Evolutionary conservation across 192 early-diverging fungal species (phyloP), one percentile per base, ranked within the genome.

Genomic region (Linderina pennispora): DNA sequence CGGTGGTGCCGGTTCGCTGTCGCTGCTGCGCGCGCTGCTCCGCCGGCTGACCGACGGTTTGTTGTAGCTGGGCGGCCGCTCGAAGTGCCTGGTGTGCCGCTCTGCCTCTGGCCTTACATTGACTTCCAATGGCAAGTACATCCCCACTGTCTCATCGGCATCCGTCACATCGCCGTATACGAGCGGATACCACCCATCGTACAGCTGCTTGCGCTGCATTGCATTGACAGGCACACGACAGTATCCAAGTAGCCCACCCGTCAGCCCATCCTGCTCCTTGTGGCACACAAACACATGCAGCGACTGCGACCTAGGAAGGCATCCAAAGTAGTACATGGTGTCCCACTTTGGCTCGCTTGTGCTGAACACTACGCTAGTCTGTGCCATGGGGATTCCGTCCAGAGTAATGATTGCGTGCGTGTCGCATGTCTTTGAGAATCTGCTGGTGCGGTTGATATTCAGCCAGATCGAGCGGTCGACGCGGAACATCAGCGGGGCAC

Each of bases 151-250:
- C 21, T 14, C 23, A 26, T 47, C 60, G 4, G 43, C 45, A 2
- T 32, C 43, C 0, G 48, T 26, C 38, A 55, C 39, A 7, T 55
- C 40, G 34, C 68, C 62, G 14, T 72, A 54, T 9, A 48, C 35
- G 3, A 74, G 25, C 37, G 71, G 71, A 41, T 64, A 74, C 71
- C 71, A 74, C 14, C 71, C 71, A 17, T 63, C 58, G 46, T 74
- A 68, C 4, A 33, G 55, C n/a, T 32, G 36, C 9, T 48, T 58
- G 15, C 53, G 65, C 17, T 46, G 55, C 42, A 74, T 40, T 14
- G 40, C 53, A 14, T 59, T 42, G 9, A 68, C 54, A 0, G 64
- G 71, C 21, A 74, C 51, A 21, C 58, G 54, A n/a, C 54, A 45
- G 48, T 68, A 58, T 2, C 71, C 71, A 40, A 68, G 37, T n/a